Evolutionary conservation across 1,284 basidiomycete genomes (phyloP).

Genomic region (Lignosus rhinocerotis): DNA sequence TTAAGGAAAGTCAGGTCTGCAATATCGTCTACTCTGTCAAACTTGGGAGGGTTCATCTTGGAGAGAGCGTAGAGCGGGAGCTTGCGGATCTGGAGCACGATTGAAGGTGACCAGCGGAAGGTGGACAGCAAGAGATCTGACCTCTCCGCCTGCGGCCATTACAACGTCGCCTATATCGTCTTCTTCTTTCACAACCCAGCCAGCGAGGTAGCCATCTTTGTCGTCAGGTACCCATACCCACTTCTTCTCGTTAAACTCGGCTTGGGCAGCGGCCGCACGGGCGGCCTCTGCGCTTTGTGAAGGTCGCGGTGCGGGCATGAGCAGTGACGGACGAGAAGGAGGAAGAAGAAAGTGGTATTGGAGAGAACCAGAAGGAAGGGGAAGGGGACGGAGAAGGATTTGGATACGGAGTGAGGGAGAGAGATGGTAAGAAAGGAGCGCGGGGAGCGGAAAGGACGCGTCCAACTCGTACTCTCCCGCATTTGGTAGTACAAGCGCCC

Average conservation of each 20-base stretch:
- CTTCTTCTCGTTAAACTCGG: slow-evolving; percentile 96
- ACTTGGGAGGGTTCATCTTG: slow-evolving; percentile 99
- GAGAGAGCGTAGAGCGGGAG: slow-evolving; percentile 80
- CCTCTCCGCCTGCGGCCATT: slow-evolving; percentile 79
- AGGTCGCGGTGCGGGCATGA: slow-evolving; percentile 53
- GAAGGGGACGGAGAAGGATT: neutral
- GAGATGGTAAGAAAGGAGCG: neutral
- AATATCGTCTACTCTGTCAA: slow-evolving; percentile 97
- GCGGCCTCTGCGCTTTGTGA: slow-evolving; percentile 74
- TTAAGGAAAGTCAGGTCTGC: slow-evolving; percentile 98
- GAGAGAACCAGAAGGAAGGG: neutral
- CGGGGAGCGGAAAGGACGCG: slow-evolving; percentile 14
- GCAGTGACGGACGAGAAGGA: neutral
- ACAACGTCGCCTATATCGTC: slow-evolving; percentile 79
- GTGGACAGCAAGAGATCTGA: slow-evolving; percentile 32
- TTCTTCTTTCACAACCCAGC: slow-evolving; percentile 86
- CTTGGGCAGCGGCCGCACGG: slow-evolving; percentile 82
- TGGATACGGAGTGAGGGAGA: too few relatives aligned
- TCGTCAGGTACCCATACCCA: slow-evolving; percentile 96
- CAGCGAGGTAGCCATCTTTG: slow-evolving; percentile 86
- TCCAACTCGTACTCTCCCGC: slow-evolving; percentile 13
- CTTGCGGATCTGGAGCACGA: slow-evolving; percentile 56
- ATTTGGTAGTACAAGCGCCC: slow-evolving; percentile 11
- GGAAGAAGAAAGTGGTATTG: neutral
- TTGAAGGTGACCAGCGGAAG: neutral